These are phyloP conservation scores for Ophiostoma pallidulum DNA, from an alignment of 2,329 filamentous ascomycete genomes.

Conservation along the genomic window DNA sequence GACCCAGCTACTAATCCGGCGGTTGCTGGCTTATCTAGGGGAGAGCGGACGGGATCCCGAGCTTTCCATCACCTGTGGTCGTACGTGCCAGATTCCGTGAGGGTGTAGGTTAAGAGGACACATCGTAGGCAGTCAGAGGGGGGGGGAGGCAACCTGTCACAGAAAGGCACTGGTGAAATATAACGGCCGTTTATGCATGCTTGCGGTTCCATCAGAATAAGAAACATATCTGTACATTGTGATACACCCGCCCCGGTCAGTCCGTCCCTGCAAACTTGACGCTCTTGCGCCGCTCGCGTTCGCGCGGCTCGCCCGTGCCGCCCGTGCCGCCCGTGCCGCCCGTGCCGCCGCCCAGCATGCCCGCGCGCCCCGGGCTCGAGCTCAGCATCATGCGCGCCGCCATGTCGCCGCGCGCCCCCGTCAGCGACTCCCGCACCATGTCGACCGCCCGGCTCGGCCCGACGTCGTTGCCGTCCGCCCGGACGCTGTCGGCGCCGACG, in stretches of 20 bases:
- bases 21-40: too few relatives aligned
- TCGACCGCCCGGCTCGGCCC: slow-evolving; percentile 52
- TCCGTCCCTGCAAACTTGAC: slow-evolving; percentile 50
- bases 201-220: too few relatives aligned
- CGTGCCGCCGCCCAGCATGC: background rate
- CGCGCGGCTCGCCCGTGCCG: slow-evolving; percentile 19
- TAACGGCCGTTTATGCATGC: too few relatives aligned
- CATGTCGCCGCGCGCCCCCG: slow-evolving; percentile 13
- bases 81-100: too few relatives aligned
- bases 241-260: background rate
- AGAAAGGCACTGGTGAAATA: too few relatives aligned
- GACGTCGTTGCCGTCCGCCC: slow-evolving; percentile 44
- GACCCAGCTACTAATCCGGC: too few relatives aligned
- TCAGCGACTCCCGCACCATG: slow-evolving; percentile 45
- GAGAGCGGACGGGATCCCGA: too few relatives aligned
- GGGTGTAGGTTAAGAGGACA: too few relatives aligned
- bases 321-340: slow-evolving; percentile 1
- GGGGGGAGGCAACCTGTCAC: too few relatives aligned
- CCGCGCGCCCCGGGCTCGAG: slow-evolving; percentile 35
- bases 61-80: too few relatives aligned
- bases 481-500: slow-evolving; percentile 22
- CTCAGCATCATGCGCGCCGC: slow-evolving; percentile 32
- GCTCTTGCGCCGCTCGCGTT: slow-evolving; percentile 51
- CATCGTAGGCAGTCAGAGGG: too few relatives aligned
- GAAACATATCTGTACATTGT: too few relatives aligned